Evolutionary conservation across 495 filamentous ascomycete species (phyloP), one percentile per base, ranked within the genome.

Genomic region (Clohesyomyces aquaticus): DNA sequence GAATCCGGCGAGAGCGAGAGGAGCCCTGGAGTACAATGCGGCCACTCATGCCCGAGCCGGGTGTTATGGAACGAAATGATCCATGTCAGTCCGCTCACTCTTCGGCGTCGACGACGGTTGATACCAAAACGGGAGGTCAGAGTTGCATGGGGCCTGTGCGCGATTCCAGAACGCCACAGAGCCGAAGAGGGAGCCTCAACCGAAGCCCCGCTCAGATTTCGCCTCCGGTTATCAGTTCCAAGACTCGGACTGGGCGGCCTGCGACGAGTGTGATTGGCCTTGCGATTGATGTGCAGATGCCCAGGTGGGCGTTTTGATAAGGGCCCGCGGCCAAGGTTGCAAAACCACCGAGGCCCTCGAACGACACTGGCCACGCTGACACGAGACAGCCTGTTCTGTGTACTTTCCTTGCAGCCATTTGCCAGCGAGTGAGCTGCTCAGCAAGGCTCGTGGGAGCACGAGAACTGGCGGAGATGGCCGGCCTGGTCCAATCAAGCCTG

Each of bases 381-480:
- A 45, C 32, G 49, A 42, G 12, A 11, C 43, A n/a, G 12, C 46
- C 21, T 32, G 21, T 12, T 4, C n/a, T n/a, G n/a, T n/a, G n/a
- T n/a, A n/a, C n/a, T n/a, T n/a, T n/a, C n/a, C n/a, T n/a, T n/a
- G n/a, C n/a, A n/a, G n/a, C n/a, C n/a, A n/a, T n/a, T 41, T 38
- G 3, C 25, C 56, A 59, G 56, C 56, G 43, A 61, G 59, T 61
- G 48, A 43, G 48, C 43, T 4, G 43, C 43, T 6, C 43, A 22
- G 25, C 49, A 4, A 38, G 21, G 19, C 49, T 25, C 11, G 53
- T 25, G 47, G 45, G 53, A 55, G 45, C 16, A 46, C 32, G 35
- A 26, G 61, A 56, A 49, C 52, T 22, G 42, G 53, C 67, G 67
- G 67, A 65, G 61, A 66, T 66, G 67, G 46, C 67, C 67, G 67